Percentiles rank a stretch among this genome's conserved stretches.
Evolutionary conservation across 352 stramenopile genomes (phyloP).

Genomic region (Pythium insidiosum): DNA sequence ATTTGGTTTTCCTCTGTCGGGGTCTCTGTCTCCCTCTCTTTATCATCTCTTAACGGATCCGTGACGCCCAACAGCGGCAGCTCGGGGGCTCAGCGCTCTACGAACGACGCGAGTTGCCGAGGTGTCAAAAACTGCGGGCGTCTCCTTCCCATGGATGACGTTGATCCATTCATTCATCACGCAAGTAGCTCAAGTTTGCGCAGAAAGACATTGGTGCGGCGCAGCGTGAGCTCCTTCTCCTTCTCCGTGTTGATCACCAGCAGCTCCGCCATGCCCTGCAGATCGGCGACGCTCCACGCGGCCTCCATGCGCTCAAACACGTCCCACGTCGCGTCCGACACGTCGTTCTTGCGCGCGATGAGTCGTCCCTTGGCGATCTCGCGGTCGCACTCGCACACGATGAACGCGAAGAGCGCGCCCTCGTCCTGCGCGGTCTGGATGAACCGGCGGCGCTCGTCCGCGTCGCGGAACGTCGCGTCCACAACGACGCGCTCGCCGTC

Average conservation of each 20-base stretch:
- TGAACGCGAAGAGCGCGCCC: conserved; percentile 39
- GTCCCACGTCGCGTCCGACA: conserved; percentile 62
- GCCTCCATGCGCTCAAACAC: conserved; percentile 63
- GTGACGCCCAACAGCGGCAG: too few relatives aligned
- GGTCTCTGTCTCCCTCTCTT: too few relatives aligned
- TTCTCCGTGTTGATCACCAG: conserved; percentile 62
- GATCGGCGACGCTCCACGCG: conserved; percentile 29
- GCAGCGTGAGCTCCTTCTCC: conserved; percentile 53
- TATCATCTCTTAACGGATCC: too few relatives aligned
- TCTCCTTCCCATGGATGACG: too few relatives aligned
- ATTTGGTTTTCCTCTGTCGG: too few relatives aligned
- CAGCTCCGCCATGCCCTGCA: conserved; percentile 26
- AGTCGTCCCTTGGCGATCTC: conserved; percentile 61
- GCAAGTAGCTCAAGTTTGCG: conserved; percentile 39
- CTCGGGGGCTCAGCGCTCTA: too few relatives aligned
- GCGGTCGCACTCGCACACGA: conserved; percentile 58
- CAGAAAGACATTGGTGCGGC: conserved; percentile 41
- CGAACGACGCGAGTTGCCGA: too few relatives aligned
- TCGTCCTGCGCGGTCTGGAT: conserved; percentile 28
- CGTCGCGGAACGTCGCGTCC: conserved; percentile 55
- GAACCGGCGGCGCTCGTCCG: conserved; percentile 30
- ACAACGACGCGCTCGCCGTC: conserved; percentile 47
- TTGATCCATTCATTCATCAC: too few relatives aligned
- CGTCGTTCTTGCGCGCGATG: conserved; percentile 43
- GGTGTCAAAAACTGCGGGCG: too few relatives aligned